A percentile compares a stretch with the other conserved stretches of the same genome.
These are phyloP conservation scores for Trichoderma asperelloides DNA, from an alignment of 495 filamentous ascomycete species.

Conservation along the genomic window DNA sequence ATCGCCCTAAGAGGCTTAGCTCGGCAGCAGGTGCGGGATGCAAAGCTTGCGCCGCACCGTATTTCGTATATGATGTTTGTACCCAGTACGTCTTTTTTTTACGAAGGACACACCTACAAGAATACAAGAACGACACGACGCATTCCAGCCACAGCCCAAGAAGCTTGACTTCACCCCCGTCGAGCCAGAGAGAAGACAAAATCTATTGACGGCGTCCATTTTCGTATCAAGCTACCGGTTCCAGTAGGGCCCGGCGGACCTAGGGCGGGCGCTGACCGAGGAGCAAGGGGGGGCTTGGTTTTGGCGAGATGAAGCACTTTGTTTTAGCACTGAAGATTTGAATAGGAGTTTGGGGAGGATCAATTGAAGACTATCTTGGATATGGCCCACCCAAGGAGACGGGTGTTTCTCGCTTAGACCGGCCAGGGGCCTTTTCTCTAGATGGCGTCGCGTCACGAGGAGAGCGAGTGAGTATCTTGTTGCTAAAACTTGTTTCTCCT, in stretches of 20 bases:
- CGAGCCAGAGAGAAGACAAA: no score
- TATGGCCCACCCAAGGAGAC: background rate
- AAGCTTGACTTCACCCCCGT: no score
- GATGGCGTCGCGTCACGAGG: background rate
- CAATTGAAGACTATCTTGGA: background rate
- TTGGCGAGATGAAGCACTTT: background rate
- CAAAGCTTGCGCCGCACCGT: no score
- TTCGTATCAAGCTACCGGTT: background rate
- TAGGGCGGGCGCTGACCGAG: background rate
- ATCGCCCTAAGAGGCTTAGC: no score
- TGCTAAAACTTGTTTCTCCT: background rate
- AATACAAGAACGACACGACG: no score
- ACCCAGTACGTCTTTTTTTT: no score
- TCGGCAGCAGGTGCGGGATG: no score
- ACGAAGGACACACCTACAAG: no score
- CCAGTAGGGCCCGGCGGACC: background rate
- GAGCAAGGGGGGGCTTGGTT: background rate
- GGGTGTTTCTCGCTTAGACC: constrained; percentile 5
- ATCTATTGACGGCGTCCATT: background rate
- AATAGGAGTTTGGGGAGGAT: background rate
- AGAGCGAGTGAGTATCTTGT: background rate
- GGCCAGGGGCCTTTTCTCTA: background rate
- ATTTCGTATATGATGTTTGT: no score
- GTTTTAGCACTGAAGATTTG: background rate
- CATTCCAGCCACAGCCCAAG: no score